Conservation (phyloP, 352 stramenopile species). For the Phytophthora cryptogea region DNA sequence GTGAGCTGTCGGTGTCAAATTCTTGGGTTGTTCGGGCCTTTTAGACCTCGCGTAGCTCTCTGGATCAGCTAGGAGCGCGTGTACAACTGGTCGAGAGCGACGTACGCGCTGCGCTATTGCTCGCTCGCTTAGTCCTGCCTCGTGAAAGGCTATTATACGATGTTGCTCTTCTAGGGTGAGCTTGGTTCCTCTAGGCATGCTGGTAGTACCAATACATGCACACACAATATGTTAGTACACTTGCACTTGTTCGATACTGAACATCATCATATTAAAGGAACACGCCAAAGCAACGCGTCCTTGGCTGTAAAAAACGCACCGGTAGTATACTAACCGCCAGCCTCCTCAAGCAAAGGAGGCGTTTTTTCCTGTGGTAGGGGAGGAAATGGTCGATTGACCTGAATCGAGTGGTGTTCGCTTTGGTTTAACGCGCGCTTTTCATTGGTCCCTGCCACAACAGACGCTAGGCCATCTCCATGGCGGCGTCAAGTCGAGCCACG, state of each 20-base stretch:
- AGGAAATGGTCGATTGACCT: background rate
- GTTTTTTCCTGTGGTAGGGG: background rate
- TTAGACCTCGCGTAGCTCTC: background rate
- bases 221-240: background rate
- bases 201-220: background rate
- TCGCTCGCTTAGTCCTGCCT: background rate
- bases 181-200: background rate
- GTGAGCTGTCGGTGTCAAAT: background rate
- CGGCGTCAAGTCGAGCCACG: too few species aligned
- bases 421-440: background rate
- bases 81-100: background rate
- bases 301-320: background rate
- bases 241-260: background rate
- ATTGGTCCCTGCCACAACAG: too few species aligned
- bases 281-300: background rate
- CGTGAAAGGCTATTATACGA: background rate
- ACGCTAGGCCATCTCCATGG: too few species aligned
- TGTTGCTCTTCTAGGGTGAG: conserved; percentile 1
- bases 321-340: background rate
- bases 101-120: background rate
- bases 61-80: background rate
- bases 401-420: background rate
- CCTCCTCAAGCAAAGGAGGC: background rate
- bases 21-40: background rate
- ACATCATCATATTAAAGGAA: background rate